These are phyloP conservation scores for Choanephora cucurbitarum DNA, from an alignment of 371 early-diverging fungal genomes.

Conservation along the genomic window DNA sequence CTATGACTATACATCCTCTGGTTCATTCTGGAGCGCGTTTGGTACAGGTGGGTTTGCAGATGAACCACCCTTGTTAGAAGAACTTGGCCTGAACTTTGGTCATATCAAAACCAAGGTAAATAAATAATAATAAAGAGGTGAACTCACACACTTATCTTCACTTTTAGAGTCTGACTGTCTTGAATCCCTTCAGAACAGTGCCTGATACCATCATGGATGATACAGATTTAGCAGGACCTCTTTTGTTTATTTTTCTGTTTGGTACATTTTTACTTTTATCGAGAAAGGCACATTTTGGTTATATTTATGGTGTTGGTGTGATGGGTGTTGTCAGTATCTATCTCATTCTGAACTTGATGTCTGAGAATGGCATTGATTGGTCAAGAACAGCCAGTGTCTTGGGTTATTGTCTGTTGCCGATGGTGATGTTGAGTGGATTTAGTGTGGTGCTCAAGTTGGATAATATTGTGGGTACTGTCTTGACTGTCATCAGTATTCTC, in stretches of 20 bases:
- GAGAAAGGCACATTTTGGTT: slow-evolving; percentile 95
- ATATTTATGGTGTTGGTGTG: slow-evolving; percentile 94
- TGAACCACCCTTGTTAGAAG: slow-evolving; percentile 90
- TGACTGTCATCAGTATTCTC: slow-evolving; percentile 71
- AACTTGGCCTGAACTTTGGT: slow-evolving; percentile 89
- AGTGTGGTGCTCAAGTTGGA: slow-evolving; percentile 53
- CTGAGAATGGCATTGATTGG: slow-evolving; percentile 83
- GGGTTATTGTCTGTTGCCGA: slow-evolving; percentile 95
- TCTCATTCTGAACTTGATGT: slow-evolving; percentile 92
- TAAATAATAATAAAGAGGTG: not conserved
- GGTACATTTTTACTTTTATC: slow-evolving; percentile 86
- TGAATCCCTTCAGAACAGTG: slow-evolving; percentile 89
- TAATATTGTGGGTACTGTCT: slow-evolving; percentile 58
- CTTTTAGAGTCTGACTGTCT: slow-evolving; percentile 74
- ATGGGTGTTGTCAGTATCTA: slow-evolving; percentile 89
- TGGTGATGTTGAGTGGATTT: slow-evolving; percentile 83
- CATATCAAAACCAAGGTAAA: slow-evolving; percentile 80
- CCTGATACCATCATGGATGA: slow-evolving; percentile 93
- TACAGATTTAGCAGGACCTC: slow-evolving; percentile 93
- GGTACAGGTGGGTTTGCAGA: slow-evolving; percentile 87
- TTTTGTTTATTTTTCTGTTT: slow-evolving; percentile 87
- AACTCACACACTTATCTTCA: not conserved
- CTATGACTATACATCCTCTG: slow-evolving; percentile 46
- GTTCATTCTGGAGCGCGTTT: slow-evolving; percentile 66
- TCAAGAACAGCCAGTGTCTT: slow-evolving; percentile 92